These are phyloP conservation scores for Isatis lusitanica DNA, from an alignment of 441 rosid species.

Conservation along the genomic window DNA sequence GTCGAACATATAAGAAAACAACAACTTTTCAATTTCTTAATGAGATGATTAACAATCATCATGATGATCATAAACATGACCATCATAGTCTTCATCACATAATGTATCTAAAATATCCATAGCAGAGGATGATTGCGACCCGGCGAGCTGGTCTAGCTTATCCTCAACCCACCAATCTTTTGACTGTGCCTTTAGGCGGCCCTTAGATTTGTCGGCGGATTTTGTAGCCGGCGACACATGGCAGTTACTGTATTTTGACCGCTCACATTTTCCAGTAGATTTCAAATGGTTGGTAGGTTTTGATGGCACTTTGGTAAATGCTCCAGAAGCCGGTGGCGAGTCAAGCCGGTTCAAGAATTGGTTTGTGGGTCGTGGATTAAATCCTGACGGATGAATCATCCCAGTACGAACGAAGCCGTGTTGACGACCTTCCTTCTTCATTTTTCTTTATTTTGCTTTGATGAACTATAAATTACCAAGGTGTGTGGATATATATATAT, in stretches of 20 bases:
- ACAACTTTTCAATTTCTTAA: no score
- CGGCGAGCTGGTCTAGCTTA: conserved; percentile 14
- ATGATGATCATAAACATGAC: neutral
- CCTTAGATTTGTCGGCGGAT: neutral
- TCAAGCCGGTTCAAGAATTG: neutral
- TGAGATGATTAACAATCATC: no score
- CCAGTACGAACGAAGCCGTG: conserved; percentile 16
- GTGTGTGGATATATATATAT: no score
- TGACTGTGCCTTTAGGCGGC: conserved; percentile 13
- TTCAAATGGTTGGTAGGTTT: conserved; percentile 27
- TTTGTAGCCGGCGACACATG: conserved; percentile 12
- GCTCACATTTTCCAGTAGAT: neutral
- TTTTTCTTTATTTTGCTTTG: no score
- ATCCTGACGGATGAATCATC: neutral
- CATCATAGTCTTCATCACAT: conserved; percentile 15
- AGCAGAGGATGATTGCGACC: conserved; percentile 7
- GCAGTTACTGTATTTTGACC: conserved; percentile 11
- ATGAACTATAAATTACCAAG: no score
- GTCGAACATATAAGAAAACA: no score
- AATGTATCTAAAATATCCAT: neutral
- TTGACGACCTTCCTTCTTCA: conserved; percentile 36
- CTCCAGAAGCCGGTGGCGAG: conserved; percentile 20
- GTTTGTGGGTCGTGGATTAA: neutral
- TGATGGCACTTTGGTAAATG: conserved; percentile 17
- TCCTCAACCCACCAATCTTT: conserved; percentile 10